Evolutionary conservation across 2,329 filamentous ascomycete species (phyloP).

Genomic region (Cladosporium sp.): DNA sequence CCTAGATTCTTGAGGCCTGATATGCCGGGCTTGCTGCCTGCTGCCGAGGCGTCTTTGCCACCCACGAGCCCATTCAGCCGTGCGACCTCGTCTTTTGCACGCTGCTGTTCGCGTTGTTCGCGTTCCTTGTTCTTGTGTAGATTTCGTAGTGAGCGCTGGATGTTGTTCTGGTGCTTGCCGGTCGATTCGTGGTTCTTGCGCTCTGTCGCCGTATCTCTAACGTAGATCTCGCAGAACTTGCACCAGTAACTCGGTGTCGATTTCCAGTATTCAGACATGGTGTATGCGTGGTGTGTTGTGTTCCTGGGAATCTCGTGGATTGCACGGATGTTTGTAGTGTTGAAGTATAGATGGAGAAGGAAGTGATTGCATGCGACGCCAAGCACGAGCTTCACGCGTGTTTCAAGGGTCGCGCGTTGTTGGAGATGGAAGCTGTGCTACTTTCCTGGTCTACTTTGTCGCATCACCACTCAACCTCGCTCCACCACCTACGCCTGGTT

Average conservation of each 20-base stretch:
- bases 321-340: not conserved
- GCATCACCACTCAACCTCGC: not conserved
- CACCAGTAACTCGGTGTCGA: constrained; percentile 97
- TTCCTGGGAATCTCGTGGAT: not conserved
- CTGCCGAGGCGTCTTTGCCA: constrained; percentile 39
- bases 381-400: constrained; percentile 2
- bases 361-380: constrained; percentile 12
- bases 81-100: constrained; percentile 80
- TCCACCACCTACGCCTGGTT: not conserved
- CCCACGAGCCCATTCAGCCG: constrained; percentile 76
- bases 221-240: constrained; percentile 89
- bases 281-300: not conserved
- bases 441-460: not conserved
- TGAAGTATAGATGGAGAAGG: not conserved
- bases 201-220: constrained; percentile 90
- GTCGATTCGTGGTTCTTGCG: constrained; percentile 53
- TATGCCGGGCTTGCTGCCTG: constrained; percentile 28
- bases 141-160: constrained; percentile 87
- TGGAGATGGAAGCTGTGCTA: not conserved
- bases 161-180: constrained; percentile 55
- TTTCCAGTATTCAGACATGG: constrained; percentile 98
- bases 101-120: constrained; percentile 76
- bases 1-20: constrained; percentile 27
- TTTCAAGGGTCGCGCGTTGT: not conserved
- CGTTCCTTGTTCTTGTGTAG: constrained; percentile 82